Percentiles rank a stretch among this genome's conserved stretches.
Conservation (phyloP, 345 rosid genomes). For the Corchorus olitorius region DNA sequence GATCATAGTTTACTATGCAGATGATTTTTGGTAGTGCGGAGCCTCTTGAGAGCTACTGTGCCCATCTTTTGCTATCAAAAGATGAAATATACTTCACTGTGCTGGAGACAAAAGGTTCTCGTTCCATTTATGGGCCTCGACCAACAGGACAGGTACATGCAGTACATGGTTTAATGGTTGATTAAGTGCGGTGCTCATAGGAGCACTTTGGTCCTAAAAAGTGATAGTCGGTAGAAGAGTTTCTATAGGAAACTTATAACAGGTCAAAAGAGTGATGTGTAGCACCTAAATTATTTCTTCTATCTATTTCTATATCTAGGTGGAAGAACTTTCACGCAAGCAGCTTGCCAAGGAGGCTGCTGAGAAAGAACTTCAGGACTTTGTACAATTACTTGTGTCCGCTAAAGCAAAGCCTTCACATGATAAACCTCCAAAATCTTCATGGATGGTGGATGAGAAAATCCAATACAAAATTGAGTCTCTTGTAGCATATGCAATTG, state of each 20-base stretch:
- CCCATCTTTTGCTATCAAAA: slow-evolving; percentile 84
- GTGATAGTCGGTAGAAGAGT: neutral
- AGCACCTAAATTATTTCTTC: neutral
- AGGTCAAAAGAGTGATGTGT: neutral
- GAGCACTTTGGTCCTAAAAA: neutral
- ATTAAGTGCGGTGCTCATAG: slow-evolving; percentile 1
- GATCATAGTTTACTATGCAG: slow-evolving; percentile 49
- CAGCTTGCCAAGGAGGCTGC: slow-evolving; percentile 79
- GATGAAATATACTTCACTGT: slow-evolving; percentile 83
- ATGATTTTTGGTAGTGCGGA: slow-evolving; percentile 79
- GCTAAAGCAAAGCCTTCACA: slow-evolving; percentile 64
- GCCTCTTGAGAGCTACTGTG: slow-evolving; percentile 88
- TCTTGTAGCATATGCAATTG: slow-evolving; percentile 85
- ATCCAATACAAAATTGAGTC: slow-evolving; percentile 52
- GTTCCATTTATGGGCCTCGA: slow-evolving; percentile 74
- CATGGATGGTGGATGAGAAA: slow-evolving; percentile 77
- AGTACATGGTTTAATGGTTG: slow-evolving; percentile 11
- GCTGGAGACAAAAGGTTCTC: slow-evolving; percentile 67
- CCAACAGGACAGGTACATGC: slow-evolving; percentile 62
- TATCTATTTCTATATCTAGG: slow-evolving; percentile 43
- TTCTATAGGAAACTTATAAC: slow-evolving; percentile 2
- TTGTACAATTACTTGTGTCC: slow-evolving; percentile 63
- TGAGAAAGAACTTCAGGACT: slow-evolving; percentile 76
- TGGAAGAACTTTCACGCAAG: slow-evolving; percentile 69
- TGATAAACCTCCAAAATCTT: slow-evolving; percentile 75